Evolutionary conservation across 495 filamentous ascomycete species (phyloP).

Genomic region (Apodospora peruviana): DNA sequence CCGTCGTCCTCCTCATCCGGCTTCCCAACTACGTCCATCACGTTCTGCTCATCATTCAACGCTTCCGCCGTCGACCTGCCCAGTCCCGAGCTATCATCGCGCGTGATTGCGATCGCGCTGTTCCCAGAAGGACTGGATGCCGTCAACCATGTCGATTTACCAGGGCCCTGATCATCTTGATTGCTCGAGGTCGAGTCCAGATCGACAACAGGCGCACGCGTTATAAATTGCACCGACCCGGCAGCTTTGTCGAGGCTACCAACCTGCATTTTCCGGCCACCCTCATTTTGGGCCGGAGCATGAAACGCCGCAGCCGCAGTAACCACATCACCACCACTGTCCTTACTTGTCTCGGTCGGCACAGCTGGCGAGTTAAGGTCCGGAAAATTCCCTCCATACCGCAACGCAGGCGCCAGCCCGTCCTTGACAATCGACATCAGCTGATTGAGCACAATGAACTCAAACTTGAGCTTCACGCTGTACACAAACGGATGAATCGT

Average conservation of each 20-base stretch:
- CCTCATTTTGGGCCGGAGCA: too few relatives aligned
- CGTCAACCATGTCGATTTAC: too few relatives aligned
- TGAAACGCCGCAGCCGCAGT: not conserved
- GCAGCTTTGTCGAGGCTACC: too few relatives aligned
- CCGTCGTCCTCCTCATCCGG: not conserved
- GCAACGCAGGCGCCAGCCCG: not conserved
- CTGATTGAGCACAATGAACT: slow-evolving; percentile 48
- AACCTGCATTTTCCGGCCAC: not conserved
- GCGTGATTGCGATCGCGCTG: too few relatives aligned
- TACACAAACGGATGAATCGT: slow-evolving; percentile 48
- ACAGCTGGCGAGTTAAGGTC: too few relatives aligned
- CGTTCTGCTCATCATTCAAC: not conserved
- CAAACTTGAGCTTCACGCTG: slow-evolving; percentile 50
- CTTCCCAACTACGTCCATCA: not conserved
- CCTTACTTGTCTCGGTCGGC: too few relatives aligned
- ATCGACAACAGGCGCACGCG: too few relatives aligned
- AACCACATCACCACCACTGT: too few relatives aligned
- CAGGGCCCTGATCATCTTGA: not conserved
- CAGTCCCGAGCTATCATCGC: not conserved
- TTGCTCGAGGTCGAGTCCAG: not conserved
- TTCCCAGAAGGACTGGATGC: too few relatives aligned
- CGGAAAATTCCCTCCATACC: not conserved
- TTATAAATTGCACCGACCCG: too few relatives aligned
- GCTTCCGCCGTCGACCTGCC: not conserved
- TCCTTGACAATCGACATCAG: slow-evolving; percentile 19